Base-by-base conservation (phyloP, 345 rosid genomes). In the Lepidium aucheri region DNA sequence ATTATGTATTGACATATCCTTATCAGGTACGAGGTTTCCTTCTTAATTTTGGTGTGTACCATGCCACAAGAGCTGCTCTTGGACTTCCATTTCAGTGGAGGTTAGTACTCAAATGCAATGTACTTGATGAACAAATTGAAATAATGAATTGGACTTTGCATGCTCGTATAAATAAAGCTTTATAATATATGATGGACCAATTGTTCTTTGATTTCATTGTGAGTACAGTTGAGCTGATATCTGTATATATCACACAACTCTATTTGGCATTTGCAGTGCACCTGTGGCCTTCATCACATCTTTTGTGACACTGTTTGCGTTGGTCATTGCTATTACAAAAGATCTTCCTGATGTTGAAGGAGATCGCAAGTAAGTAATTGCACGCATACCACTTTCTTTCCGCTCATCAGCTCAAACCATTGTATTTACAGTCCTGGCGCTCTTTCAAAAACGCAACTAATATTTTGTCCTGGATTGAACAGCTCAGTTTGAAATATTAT, bases 291-390 rank as follows among this genome's bases (percentile, higher is more conserved):
- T 93, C 81, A 93, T 93, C 77, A 90, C 97, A 39, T 82, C 85
- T 53, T 93, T 93, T 66, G 97, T 90, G 50, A 86, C 97, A 39
- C 53, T 93, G 72, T 93, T 93, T 66, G 98, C 98, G 0, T 75
- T 88, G 62, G 98, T 93, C 63, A 90, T 93, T 66, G 98, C 97
- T 66, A 86, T 93, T 70, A 90, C 98, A 38, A 88, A 88, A 74
- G 98, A 93, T 81, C 96, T 93, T 70, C 94, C 97, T 34, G 96
- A 90, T 69, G 94, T 90, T 24, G 98, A 93, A 69, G 98, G 98
- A 43, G 98, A 90, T 84, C 92, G 90, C 77, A 90, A 88, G 98
- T 93, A 83, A 83, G 91, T 74, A 17, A 38, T 5, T 54, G 53
- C 63, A 39, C 7, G 8, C 65, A 22, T 33, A 63, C 58, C 26